These are phyloP conservation scores for Neurospora sp. DNA, from an alignment of 495 filamentous ascomycete species.

Conservation along the genomic window DNA sequence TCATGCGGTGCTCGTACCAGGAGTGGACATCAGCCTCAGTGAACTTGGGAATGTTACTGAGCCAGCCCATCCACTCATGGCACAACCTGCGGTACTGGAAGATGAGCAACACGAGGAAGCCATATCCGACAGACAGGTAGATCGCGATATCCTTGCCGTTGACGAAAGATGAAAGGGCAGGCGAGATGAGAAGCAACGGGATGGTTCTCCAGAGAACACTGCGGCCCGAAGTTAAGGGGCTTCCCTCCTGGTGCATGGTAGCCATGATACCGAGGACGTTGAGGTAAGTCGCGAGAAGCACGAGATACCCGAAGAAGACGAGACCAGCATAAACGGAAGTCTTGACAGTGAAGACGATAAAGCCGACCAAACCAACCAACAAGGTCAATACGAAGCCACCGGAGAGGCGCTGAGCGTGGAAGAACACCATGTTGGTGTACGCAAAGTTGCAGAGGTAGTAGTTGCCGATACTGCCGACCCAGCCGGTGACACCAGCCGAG, in stretches of 20 bases:
- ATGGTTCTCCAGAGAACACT: slow-evolving; percentile 30
- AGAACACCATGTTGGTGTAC: slow-evolving; percentile 23
- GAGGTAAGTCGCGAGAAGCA: slow-evolving; percentile 42
- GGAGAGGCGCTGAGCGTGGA: slow-evolving; percentile 19
- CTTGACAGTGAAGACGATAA: slow-evolving; percentile 10
- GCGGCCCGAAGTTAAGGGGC: slow-evolving; percentile 24
- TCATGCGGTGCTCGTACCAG: slow-evolving; percentile 29
- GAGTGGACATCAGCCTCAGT: slow-evolving; percentile 39
- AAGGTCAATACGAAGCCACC: slow-evolving; percentile 17
- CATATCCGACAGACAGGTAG: slow-evolving; percentile 38
- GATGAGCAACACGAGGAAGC: slow-evolving; percentile 35
- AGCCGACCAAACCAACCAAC: slow-evolving; percentile 8
- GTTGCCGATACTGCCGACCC: slow-evolving; percentile 23
- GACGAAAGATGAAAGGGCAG: slow-evolving; percentile 36
- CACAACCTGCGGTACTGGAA: slow-evolving; percentile 35
- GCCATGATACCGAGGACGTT: slow-evolving; percentile 32
- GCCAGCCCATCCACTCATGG: slow-evolving; percentile 45
- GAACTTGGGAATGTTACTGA: slow-evolving; percentile 34
- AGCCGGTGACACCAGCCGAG: slow-evolving; percentile 20
- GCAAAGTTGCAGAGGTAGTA: slow-evolving; percentile 22
- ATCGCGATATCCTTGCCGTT: slow-evolving; percentile 35
- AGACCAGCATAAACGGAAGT: slow-evolving; percentile 24
- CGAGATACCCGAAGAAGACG: slow-evolving; percentile 40
- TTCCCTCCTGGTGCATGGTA: slow-evolving; percentile 20
- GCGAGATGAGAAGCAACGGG: slow-evolving; percentile 39